phyloP scores from a whole-genome alignment of 371 early-diverging fungal species.

The Thermomucor indicae-seudaticae region DNA sequence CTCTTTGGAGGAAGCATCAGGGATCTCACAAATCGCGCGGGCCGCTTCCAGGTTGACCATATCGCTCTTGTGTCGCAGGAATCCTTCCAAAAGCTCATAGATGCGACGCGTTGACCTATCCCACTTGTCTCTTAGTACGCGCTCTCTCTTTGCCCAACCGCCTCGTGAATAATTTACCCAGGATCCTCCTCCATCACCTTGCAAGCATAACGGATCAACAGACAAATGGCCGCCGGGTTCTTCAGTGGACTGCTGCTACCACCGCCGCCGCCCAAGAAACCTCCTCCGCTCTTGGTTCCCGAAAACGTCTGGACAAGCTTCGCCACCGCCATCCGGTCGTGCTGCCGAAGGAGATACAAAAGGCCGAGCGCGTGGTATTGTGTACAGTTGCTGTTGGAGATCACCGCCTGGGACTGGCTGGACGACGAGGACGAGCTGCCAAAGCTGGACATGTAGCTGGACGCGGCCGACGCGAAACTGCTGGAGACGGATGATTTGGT shows the following conservation, averaged over 20 bases:
- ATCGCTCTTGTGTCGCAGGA: slow-evolving; percentile 91
- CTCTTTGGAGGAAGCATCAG: slow-evolving; percentile 78
- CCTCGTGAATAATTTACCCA: slow-evolving; percentile 31
- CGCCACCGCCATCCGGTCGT: slow-evolving; percentile 96
- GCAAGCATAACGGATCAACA: slow-evolving; percentile 90
- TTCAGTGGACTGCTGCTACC: slow-evolving; percentile 60
- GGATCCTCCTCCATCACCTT: slow-evolving; percentile 93
- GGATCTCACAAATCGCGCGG: slow-evolving; percentile 90
- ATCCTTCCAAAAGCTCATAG: slow-evolving; percentile 84
- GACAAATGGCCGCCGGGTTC: slow-evolving; percentile 86
- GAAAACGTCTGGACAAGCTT: slow-evolving; percentile 92
- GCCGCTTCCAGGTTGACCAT: slow-evolving; percentile 98
- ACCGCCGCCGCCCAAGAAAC: slow-evolving; percentile 44
- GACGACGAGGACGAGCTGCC: slow-evolving; percentile 28
- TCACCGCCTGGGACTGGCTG: slow-evolving; percentile 43
- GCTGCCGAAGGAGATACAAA: slow-evolving; percentile 89
- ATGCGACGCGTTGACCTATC: slow-evolving; percentile 66
- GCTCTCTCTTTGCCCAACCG: not conserved
- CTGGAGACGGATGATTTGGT: slow-evolving; percentile 61
- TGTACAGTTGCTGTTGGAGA: slow-evolving; percentile 69
- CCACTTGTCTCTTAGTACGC: too few relatives aligned
- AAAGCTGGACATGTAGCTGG: slow-evolving; percentile 56
- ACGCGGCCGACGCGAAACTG: slow-evolving; percentile 47
- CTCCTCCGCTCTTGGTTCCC: slow-evolving; percentile 47
- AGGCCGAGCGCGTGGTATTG: slow-evolving; percentile 98